Evolutionary conservation across 2,329 filamentous ascomycete genomes (phyloP), one percentile per base, ranked within the genome.

Genomic region (Alternaria angustiovoidea): DNA sequence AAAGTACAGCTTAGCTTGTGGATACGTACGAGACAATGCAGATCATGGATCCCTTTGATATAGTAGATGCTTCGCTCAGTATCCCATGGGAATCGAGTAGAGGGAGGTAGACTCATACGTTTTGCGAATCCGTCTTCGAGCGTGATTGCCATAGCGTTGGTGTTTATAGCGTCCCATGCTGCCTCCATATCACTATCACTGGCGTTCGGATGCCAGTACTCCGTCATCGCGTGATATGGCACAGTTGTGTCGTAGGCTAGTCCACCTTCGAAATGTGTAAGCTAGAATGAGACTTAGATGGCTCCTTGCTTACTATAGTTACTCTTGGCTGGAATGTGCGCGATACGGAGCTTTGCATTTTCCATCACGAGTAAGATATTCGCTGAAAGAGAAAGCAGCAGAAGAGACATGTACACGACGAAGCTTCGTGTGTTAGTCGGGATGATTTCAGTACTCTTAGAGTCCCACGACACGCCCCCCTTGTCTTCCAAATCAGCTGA

Each of bases 111-210:
- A 3, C 73, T 72, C 24, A 64, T 59, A 28, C 64, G 53, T 16
- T 64, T 66, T 47, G 62, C 70, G 47, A 62, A 75, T 7, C 70
- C 61, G 30, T 78, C 68, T 41, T 72, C 68, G 4, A 78, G 68
- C 7, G 75, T 66, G 22, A 78, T 57, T 24, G 75, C 74, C 62
- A 77, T 71, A 1, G 73, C 67, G 38, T 70, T 71, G 22, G 75
- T 77, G 34, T 77, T 69, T 11, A 78, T 71, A 1, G 69, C 63
- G 53, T 77, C 73, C 75, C 75, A 78, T n/a, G 75, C 74, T 26
- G 62, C 67, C 54, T 76, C 67, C 59, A 71, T 68, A 3, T 68
- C 61, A 42, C 60, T 64, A 12, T 68, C 63, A 36, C 60, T 76
- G 42, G 65, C 62, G 43, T 75, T 70, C 3, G 69, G 72, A 54